Conservation (phyloP, 495 filamentous ascomycete genomes). For the Penicillium argentinense region DNA sequence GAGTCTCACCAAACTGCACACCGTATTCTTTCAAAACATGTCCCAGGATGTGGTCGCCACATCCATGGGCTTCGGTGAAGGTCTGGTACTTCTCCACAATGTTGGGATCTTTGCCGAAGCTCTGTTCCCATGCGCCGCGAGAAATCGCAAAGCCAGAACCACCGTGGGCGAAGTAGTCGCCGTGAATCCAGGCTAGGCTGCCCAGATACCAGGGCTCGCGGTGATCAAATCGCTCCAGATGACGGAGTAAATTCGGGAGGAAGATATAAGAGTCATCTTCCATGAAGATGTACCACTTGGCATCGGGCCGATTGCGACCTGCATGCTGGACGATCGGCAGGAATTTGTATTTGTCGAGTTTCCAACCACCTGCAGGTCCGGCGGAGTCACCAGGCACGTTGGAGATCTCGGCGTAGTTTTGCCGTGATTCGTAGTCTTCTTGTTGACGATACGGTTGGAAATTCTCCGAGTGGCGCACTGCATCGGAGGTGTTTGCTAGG, state of each 20-base stretch:
- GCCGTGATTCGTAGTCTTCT: conserved; percentile 21
- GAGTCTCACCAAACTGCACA: conserved; percentile 38
- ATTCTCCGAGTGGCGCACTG: conserved; percentile 11
- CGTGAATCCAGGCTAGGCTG: conserved; percentile 43
- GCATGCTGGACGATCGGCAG: conserved; percentile 45
- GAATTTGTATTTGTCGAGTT: conserved; percentile 52
- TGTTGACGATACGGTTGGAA: conserved; percentile 23
- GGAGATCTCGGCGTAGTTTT: conserved; percentile 21
- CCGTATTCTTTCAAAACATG: conserved; percentile 47
- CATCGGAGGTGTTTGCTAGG: conserved; percentile 27
- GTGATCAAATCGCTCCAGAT: conserved; percentile 45
- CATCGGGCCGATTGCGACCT: conserved; percentile 37
- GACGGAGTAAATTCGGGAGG: conserved; percentile 54
- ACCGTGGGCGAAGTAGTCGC: conserved; percentile 55
- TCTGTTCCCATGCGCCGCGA: conserved; percentile 45
- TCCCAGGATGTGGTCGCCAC: conserved; percentile 51
- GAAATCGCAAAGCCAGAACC: conserved; percentile 61
- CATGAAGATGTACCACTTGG: conserved; percentile 62
- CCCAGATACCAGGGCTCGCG: conserved; percentile 52
- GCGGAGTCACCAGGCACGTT: conserved; percentile 22
- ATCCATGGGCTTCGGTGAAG: conserved; percentile 41
- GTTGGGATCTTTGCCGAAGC: conserved; percentile 30
- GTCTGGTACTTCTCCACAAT: conserved; percentile 34
- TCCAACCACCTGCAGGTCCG: conserved; percentile 33
- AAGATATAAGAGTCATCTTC: conserved; percentile 62